Percentiles rank a stretch among this genome's conserved stretches.
Evolutionary conservation across 768 basidiomycete genomes (phyloP).

Genomic region (Boletus vermiculosoides): DNA sequence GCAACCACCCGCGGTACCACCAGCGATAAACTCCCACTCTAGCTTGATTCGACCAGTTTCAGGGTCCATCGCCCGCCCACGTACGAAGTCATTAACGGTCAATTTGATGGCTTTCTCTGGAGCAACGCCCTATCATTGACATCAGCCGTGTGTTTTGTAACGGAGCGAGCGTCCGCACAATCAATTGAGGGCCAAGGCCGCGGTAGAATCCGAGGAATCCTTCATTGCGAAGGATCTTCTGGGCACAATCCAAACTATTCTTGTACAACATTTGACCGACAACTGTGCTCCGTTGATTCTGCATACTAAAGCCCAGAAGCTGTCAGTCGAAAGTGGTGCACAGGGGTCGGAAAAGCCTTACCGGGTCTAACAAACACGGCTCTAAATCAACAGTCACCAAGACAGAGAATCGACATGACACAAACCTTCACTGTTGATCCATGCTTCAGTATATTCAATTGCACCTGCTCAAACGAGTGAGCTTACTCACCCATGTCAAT

Average conservation of each 20-base stretch:
- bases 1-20: conserved; percentile 91
- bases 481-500: conserved; percentile 79
- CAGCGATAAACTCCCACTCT: conserved; percentile 89
- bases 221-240: conserved; percentile 93
- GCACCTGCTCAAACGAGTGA: background rate
- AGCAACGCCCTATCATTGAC: conserved; percentile 70
- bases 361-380: conserved; percentile 50
- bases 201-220: conserved; percentile 95
- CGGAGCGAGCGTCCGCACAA: conserved; percentile 47
- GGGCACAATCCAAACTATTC: conserved; percentile 92
- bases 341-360: conserved; percentile 26
- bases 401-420: conserved; percentile 1
- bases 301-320: conserved; percentile 58
- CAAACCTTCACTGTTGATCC: conserved; percentile 66
- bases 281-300: conserved; percentile 95
- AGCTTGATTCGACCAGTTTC: conserved; percentile 93
- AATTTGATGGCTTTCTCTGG: conserved; percentile 98
- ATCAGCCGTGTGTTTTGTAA: conserved; percentile 6
- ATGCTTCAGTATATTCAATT: conserved; percentile 9
- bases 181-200: conserved; percentile 90
- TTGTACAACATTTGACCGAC: conserved; percentile 97
- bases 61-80: conserved; percentile 82
- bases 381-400: conserved; percentile 8
- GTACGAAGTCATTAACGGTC: conserved; percentile 91
- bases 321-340: background rate